A percentile compares a stretch with the other conserved stretches of the same genome.
These are phyloP conservation scores for Tolypocladium ovalisporum DNA, from an alignment of 2,329 filamentous ascomycete genomes.

Conservation along the genomic window DNA sequence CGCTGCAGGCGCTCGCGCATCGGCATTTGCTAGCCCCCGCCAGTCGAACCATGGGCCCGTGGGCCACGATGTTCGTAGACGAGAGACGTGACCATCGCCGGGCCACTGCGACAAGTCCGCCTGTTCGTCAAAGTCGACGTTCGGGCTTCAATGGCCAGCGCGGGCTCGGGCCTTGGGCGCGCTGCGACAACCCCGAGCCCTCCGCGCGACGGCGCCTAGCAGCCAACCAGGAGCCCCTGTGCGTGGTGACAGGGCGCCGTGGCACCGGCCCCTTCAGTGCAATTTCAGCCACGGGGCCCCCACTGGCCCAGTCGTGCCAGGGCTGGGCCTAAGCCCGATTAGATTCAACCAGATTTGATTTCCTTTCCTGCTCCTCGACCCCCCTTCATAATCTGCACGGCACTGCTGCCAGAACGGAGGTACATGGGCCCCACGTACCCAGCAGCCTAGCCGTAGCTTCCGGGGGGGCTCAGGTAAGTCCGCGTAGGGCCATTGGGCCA, in stretches of 20 bases:
- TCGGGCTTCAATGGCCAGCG: not conserved
- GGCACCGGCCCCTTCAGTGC: not conserved
- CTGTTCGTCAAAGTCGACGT: not conserved
- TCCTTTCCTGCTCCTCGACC: not conserved
- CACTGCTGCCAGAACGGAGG: not conserved
- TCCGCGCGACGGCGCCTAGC: too few relatives aligned
- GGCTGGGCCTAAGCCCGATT: constrained; percentile 1
- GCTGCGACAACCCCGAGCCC: not conserved
- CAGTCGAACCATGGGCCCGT: not conserved
- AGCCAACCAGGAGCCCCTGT: not conserved
- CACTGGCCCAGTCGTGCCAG: not conserved
- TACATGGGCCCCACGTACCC: not conserved
- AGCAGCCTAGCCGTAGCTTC: not conserved
- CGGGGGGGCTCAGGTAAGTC: too few relatives aligned
- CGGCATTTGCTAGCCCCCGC: constrained; percentile 6
- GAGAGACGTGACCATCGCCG: too few relatives aligned
- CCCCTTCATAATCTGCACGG: not conserved
- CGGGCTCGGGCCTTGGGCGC: not conserved
- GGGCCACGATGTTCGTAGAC: not conserved
- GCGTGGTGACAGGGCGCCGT: not conserved
- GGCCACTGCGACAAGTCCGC: too few relatives aligned
- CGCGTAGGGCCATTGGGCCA: not conserved
- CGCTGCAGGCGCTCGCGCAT: not conserved
- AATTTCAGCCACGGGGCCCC: not conserved
- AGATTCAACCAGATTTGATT: not conserved